Evolutionary conservation across 331 rosid genomes (phyloP).

Genomic region (Prunus yedoensis): DNA sequence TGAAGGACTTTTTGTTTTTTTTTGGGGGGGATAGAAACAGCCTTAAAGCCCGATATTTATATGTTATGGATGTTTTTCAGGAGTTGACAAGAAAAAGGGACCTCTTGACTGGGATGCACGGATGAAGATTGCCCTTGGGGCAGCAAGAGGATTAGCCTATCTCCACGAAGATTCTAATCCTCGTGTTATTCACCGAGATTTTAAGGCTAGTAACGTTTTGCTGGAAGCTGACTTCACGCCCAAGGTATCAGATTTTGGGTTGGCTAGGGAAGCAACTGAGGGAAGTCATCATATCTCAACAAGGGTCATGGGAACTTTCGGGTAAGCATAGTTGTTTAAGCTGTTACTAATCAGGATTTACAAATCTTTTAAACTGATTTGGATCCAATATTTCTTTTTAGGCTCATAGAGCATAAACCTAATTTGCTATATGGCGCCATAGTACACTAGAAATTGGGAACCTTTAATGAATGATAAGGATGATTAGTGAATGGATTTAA

Average conservation of each 20-base stretch:
- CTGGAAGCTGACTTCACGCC: slow-evolving; percentile 93
- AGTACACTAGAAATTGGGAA: neutral
- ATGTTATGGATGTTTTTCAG: slow-evolving; percentile 40
- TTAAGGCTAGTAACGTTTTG: slow-evolving; percentile 88
- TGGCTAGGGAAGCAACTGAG: slow-evolving; percentile 97
- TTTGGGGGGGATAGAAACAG: too few species aligned
- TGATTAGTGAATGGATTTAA: neutral
- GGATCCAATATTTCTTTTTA: neutral
- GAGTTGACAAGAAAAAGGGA: slow-evolving; percentile 62
- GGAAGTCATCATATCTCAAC: slow-evolving; percentile 88
- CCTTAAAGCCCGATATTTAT: neutral
- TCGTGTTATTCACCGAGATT: slow-evolving; percentile 92
- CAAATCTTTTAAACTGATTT: neutral
- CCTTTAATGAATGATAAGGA: neutral
- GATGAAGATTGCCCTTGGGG: slow-evolving; percentile 88
- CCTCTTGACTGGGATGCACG: slow-evolving; percentile 97
- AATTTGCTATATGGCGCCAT: neutral
- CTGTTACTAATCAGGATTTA: neutral
- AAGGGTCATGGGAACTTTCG: slow-evolving; percentile 96
- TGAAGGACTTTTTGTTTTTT: too few species aligned
- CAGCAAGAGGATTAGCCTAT: slow-evolving; percentile 98
- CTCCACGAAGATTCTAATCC: slow-evolving; percentile 98
- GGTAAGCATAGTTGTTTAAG: slow-evolving; percentile 44
- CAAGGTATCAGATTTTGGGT: slow-evolving; percentile 94
- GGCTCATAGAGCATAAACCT: neutral